Evolutionary conservation across 768 basidiomycete genomes (phyloP).

Genomic region (Lactarius vividus): DNA sequence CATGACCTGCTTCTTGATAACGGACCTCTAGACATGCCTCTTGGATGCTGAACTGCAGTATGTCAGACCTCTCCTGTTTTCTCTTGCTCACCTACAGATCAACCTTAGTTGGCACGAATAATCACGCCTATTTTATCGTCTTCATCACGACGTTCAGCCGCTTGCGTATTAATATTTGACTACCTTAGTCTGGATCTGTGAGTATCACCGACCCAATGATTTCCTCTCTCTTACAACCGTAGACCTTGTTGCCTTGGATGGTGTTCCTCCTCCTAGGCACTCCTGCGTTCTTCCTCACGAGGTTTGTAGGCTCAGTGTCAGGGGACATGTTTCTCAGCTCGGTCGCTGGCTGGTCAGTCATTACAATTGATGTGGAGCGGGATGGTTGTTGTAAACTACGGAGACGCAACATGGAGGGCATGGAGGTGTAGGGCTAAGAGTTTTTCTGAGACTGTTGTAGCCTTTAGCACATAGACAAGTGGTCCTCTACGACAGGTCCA

Average conservation of each 20-base stretch:
- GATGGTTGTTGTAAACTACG: background rate
- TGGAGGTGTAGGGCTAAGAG: background rate
- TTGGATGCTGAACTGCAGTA: conserved; percentile 15
- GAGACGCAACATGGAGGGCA: background rate
- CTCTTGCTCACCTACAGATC: background rate
- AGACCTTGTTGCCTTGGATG: background rate
- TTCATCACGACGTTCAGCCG: background rate
- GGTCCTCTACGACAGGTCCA: no score
- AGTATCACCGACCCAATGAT: background rate
- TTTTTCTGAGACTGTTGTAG: background rate
- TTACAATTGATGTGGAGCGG: conserved; percentile 4
- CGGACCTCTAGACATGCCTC: background rate
- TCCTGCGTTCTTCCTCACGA: background rate
- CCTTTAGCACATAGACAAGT: background rate
- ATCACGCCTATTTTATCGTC: conserved; percentile 3
- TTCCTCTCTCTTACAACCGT: background rate
- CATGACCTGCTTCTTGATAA: background rate
- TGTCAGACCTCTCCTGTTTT: background rate
- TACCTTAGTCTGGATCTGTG: conserved; percentile 16
- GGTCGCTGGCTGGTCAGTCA: conserved; percentile 5
- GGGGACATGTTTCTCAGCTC: conserved; percentile 10
- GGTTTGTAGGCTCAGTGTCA: background rate
- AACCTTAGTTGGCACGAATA: conserved; percentile 12
- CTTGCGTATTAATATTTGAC: background rate
- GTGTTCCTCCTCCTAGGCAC: background rate